Evolutionary conservation across 306 rosid species (phyloP), one percentile per base, ranked within the genome.

Genomic region (Castanea sativa): DNA sequence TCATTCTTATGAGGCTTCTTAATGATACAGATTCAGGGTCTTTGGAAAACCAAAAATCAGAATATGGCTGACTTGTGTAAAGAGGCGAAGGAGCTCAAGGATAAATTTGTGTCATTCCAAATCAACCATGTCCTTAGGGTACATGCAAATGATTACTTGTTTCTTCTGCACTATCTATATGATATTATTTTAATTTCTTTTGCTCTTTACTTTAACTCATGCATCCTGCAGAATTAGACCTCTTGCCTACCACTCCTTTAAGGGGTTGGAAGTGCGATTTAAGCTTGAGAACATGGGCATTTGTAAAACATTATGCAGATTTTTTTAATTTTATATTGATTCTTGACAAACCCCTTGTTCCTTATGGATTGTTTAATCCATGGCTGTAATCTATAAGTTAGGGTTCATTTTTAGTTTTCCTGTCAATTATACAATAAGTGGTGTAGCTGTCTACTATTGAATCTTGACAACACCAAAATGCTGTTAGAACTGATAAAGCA

Each of bases 91-190:
- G 83, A 84, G 85, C 86, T 90, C 74, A 86, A 52, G 87, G 76
- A 74, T 14, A 86, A 79, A 84, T 92, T 94, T 78, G 38, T 55
- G 67, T 86, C 96, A 33, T 94, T 92, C 87, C 81, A 88, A 79
- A 94, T 94, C 81, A 77, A 73, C 59, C 97, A 92, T 80, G 68
- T 94, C 72, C 85, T 9, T 2, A 86, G 97, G 97, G 99, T 94
- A 79, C 73, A 80, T 81, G 27, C 76, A 72, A 51, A 20, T 86
- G 71, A 29, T 4, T 65, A 21, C 20, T 33, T 38, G 71, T 80
- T 78, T 30, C 10, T 70, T 65, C 63, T 59, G 61, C 67, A 30
- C 38, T 35, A 33, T 51, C 16, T 65, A 33, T 67, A 14, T 35
- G 45, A 57, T 35, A 15, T 63, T 61, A 23, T 27, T 20, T 58